phyloP scores from a whole-genome alignment of 345 rosid species.

The Carallia brachiata region DNA sequence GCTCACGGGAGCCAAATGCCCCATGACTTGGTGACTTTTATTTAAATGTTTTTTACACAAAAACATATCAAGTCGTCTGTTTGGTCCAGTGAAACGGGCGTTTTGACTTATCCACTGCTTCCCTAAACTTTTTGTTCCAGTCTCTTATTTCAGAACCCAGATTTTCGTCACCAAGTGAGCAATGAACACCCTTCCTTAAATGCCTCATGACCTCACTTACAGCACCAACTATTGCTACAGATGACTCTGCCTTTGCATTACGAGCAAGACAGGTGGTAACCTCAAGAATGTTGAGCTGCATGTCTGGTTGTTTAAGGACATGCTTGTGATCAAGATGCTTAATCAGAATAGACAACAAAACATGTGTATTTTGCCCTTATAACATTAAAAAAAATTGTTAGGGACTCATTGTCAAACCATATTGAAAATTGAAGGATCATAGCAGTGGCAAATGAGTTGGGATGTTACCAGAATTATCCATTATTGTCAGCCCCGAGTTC shows the following conservation, averaged over 20 bases:
- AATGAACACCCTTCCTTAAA: slow-evolving; percentile 81
- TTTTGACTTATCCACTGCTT: slow-evolving; percentile 62
- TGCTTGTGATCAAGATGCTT: slow-evolving; percentile 96
- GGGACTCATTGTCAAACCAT: slow-evolving; percentile 2
- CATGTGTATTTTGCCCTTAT: slow-evolving; percentile 82
- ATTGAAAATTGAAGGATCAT: slow-evolving; percentile 4
- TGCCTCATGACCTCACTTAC: slow-evolving; percentile 82
- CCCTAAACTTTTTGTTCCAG: slow-evolving; percentile 55
- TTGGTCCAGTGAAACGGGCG: no score
- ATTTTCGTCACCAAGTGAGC: slow-evolving; percentile 69
- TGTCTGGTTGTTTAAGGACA: slow-evolving; percentile 67
- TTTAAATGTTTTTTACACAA: no score
- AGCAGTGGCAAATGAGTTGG: slow-evolving; percentile 1
- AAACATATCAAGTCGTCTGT: no score
- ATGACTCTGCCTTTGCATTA: slow-evolving; percentile 62
- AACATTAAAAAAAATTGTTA: slow-evolving; percentile 11
- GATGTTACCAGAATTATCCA: slow-evolving; percentile 71
- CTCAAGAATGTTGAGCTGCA: slow-evolving; percentile 78
- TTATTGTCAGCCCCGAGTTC: slow-evolving; percentile 16
- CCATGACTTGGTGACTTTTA: no score
- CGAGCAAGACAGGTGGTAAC: slow-evolving; percentile 72
- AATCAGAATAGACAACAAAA: slow-evolving; percentile 74
- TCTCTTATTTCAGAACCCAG: slow-evolving; percentile 55
- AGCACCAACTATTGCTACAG: slow-evolving; percentile 78
- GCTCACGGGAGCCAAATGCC: no score